Evolutionary conservation across 495 filamentous ascomycete species (phyloP).

Genomic region (Penicilliopsis zonata): DNA sequence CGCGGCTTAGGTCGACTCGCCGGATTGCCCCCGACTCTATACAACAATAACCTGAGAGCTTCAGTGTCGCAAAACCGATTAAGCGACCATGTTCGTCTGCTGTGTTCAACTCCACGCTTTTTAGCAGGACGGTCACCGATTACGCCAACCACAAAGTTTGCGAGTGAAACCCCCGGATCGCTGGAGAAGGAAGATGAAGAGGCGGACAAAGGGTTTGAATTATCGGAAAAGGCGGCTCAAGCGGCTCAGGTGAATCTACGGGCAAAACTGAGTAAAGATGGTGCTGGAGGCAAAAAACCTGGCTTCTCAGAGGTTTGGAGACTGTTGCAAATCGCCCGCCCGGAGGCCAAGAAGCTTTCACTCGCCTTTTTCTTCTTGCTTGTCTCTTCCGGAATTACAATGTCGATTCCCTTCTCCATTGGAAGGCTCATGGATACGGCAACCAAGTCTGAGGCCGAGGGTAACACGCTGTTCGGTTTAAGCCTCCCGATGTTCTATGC

Average conservation of each 20-base stretch:
- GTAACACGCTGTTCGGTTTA: slow-evolving; percentile 54
- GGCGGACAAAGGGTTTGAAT: slow-evolving; percentile 46
- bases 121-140: slow-evolving; percentile 15
- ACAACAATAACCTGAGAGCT: slow-evolving; percentile 7
- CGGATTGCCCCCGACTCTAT: slow-evolving; percentile 9
- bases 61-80: slow-evolving; percentile 8
- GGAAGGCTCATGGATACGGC: slow-evolving; percentile 89
- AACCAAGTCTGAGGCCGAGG: slow-evolving; percentile 41
- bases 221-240: slow-evolving; percentile 68
- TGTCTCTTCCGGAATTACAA: slow-evolving; percentile 78
- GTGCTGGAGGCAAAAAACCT: slow-evolving; percentile 46
- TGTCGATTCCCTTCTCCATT: slow-evolving; percentile 92
- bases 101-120: slow-evolving; percentile 17
- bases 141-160: slow-evolving; percentile 5
- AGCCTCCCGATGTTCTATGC: slow-evolving; percentile 67
- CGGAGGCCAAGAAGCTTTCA: slow-evolving; percentile 67
- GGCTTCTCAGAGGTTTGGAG: slow-evolving; percentile 72
- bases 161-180: slow-evolving; percentile 6
- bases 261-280: slow-evolving; percentile 74
- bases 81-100: slow-evolving; percentile 11
- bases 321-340: slow-evolving; percentile 76
- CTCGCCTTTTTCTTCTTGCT: slow-evolving; percentile 74
- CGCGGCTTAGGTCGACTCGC: slow-evolving; percentile 7
- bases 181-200: slow-evolving; percentile 30
- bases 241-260: slow-evolving; percentile 85